Evolutionary conservation across 2,329 filamentous ascomycete genomes (phyloP), one percentile per base, ranked within the genome.

Genomic region (Penicillium sp.): DNA sequence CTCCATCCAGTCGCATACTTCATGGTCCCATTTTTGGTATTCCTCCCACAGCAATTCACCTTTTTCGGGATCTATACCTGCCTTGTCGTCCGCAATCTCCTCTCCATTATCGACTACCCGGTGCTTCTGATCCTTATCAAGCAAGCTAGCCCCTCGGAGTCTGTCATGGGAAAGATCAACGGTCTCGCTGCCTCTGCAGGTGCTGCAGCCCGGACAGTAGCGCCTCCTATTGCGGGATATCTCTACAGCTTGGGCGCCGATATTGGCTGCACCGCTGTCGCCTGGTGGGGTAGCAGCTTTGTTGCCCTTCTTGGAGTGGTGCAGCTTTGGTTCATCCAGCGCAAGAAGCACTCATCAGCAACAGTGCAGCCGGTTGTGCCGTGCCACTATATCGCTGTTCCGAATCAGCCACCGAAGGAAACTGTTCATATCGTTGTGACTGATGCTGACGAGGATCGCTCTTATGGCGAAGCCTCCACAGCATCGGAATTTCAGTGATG

Each of bases 121-220:
- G 76, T 85, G 7, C 75, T 85, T 0, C 73, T 88, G 22, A 87
- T 88, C 50, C 72, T 88, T 44, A 77, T 88, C 59, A 88, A 88
- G 64, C 82, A 87, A 68, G 82, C 85, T 1, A 80, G 81, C 3
- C 82, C 84, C 0, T 77, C 79, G 4, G 72, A 79, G 3, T 76
- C 74, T 1, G 77, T 80, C 4, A 73, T 88, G 13, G 85, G 85
- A 1, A 82, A 79, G 56, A 85, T 88, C 64, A 88, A 88, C 52
- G 85, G 85, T 0, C 69, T 87, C 7, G 84, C 84, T 39, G 86
- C 86, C 50, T 84, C 81, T 2, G 84, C 80, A 1, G 85, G 84
- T n/a, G 86, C 84, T 16, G 78, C 81, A 4, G 83, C 82, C 48
- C 76, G 85, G n/a, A 87, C 82, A 0, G 62, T 87, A 31, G 82